These are phyloP conservation scores for Dissophora globulifera DNA, from an alignment of 192 early-diverging fungal genomes.

Conservation along the genomic window DNA sequence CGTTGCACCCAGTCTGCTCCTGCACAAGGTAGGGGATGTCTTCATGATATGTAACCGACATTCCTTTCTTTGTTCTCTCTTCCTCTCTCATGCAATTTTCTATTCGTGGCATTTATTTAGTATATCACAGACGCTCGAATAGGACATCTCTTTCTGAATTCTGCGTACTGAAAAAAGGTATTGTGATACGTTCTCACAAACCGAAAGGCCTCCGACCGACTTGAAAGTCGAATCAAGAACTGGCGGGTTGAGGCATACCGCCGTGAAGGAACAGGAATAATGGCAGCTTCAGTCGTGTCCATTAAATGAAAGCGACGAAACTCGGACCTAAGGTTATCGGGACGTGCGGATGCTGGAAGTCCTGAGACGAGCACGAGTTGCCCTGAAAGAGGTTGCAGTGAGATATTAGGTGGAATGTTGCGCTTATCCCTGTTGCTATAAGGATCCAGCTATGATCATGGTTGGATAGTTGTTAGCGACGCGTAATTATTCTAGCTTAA, in stretches of 20 bases:
- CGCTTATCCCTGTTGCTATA: constrained; percentile 34
- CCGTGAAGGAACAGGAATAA: constrained; percentile 34
- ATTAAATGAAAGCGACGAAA: constrained; percentile 49
- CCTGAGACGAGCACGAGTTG: constrained; percentile 42
- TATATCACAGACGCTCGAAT: constrained; percentile 38
- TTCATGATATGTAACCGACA: too few relatives aligned
- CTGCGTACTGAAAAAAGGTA: constrained; percentile 26
- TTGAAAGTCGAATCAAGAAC: constrained; percentile 42
- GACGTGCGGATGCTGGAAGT: constrained; percentile 32
- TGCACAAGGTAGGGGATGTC: too few relatives aligned
- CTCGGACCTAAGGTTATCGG: constrained; percentile 40
- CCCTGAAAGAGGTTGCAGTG: constrained; percentile 32
- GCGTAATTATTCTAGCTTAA: too few relatives aligned
- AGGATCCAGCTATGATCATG: constrained; percentile 27
- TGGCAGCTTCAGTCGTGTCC: constrained; percentile 51
- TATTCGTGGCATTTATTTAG: too few relatives aligned
- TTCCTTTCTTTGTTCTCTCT: neutral
- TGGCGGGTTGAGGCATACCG: constrained; percentile 25
- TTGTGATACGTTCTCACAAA: constrained; percentile 54
- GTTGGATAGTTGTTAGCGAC: too few relatives aligned
- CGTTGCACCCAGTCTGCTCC: too few relatives aligned
- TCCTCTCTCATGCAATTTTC: too few relatives aligned
- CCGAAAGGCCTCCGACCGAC: constrained; percentile 46
- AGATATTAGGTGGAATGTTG: constrained; percentile 21
- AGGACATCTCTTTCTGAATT: constrained; percentile 39